Evolutionary conservation across 768 basidiomycete species (phyloP).

Genomic region (Suillus subaureus): DNA sequence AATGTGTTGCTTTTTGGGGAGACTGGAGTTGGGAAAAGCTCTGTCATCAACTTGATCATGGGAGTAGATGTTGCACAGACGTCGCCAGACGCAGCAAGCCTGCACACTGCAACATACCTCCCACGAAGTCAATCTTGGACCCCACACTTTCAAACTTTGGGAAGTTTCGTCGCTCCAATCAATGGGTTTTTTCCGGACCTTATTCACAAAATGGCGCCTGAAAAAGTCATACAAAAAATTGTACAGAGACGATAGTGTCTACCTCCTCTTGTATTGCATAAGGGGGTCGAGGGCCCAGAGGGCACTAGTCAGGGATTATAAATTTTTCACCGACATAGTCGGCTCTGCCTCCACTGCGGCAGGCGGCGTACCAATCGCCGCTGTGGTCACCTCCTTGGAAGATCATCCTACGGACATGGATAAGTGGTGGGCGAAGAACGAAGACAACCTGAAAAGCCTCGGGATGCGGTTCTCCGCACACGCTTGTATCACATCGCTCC

Average conservation of each 20-base stretch:
- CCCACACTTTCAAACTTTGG: constrained; percentile 36
- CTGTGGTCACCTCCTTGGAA: background rate
- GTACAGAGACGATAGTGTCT: constrained; percentile 32
- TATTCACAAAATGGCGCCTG: constrained; percentile 22
- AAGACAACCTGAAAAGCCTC: constrained; percentile 29
- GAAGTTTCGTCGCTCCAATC: constrained; percentile 35
- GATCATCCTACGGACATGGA: constrained; percentile 35
- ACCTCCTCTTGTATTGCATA: constrained; percentile 36
- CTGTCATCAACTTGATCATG: constrained; percentile 15
- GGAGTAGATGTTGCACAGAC: constrained; percentile 31
- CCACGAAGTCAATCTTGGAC: constrained; percentile 27
- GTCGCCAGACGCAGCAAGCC: constrained; percentile 32
- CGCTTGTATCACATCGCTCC: constrained; percentile 42
- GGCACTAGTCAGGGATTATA: constrained; percentile 31
- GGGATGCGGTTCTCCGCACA: constrained; percentile 42
- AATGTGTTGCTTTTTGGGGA: background rate
- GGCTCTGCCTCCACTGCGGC: constrained; percentile 20
- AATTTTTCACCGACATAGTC: constrained; percentile 31
- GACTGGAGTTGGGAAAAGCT: background rate
- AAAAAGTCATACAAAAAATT: constrained; percentile 27
- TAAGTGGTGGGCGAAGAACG: constrained; percentile 41
- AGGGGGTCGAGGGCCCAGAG: constrained; percentile 28
- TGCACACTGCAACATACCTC: constrained; percentile 35
- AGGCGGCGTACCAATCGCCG: background rate
- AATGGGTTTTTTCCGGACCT: constrained; percentile 22